Percentiles rank a stretch among this genome's conserved stretches.
These are phyloP conservation scores for Omphalotus olearius DNA, from an alignment of 1,284 basidiomycete genomes.

Conservation along the genomic window DNA sequence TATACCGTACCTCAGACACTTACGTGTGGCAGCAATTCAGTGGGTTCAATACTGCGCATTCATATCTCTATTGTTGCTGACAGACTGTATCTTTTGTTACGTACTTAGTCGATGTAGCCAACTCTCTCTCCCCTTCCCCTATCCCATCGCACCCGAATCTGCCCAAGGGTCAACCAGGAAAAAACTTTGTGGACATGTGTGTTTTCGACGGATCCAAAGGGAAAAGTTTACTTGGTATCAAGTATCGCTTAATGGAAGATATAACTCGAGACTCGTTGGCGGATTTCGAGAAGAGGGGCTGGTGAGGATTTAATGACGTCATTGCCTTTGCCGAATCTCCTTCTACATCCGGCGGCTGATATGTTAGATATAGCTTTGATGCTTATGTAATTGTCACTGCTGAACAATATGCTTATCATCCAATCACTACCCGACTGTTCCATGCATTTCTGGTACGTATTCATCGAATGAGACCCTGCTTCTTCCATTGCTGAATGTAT, in stretches of 20 bases:
- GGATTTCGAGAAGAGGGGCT: constrained; percentile 34
- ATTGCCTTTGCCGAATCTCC: too few relatives aligned
- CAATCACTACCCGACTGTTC: too few relatives aligned
- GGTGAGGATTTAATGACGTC: too few relatives aligned
- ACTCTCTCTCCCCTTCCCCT: constrained; percentile 7
- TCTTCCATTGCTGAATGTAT: constrained; percentile 1
- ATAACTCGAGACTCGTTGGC: constrained; percentile 37
- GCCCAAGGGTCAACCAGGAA: constrained; percentile 5
- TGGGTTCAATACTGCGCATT: constrained; percentile 12
- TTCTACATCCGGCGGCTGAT: too few relatives aligned
- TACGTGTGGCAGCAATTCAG: constrained; percentile 28
- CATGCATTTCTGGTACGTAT: too few relatives aligned
- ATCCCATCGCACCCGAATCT: constrained; percentile 1
- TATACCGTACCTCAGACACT: background rate
- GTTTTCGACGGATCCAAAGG: constrained; percentile 33
- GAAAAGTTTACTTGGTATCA: constrained; percentile 38
- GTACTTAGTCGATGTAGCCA: constrained; percentile 14
- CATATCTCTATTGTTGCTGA: background rate
- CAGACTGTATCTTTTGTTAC: background rate
- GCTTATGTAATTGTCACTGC: too few relatives aligned
- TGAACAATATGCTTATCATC: too few relatives aligned
- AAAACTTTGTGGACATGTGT: background rate
- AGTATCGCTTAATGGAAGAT: constrained; percentile 39
- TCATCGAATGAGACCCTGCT: background rate
- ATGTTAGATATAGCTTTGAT: too few relatives aligned